A percentile compares a stretch with the other conserved stretches of the same genome.
Conservation (phyloP, 352 stramenopile species). For the Halophytophthora batemanensis region DNA sequence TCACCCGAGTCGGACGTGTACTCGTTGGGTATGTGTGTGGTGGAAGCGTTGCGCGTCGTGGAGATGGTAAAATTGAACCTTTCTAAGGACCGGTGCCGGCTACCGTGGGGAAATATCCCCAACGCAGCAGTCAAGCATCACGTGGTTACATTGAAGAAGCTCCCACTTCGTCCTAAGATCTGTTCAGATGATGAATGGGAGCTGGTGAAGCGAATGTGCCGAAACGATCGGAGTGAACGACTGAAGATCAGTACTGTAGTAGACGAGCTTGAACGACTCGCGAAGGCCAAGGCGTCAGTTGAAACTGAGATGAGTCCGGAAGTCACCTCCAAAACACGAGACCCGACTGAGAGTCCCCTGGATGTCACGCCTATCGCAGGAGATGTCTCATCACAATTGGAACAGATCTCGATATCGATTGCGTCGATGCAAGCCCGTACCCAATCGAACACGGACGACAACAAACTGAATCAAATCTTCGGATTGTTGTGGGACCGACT, state of each 20-base stretch:
- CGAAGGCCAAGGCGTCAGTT: neutral
- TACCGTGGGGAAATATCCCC: too few species aligned
- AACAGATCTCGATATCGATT: neutral
- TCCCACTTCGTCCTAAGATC: neutral
- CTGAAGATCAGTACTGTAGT: neutral
- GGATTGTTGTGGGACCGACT: constrained; percentile 1
- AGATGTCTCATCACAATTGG: too few species aligned
- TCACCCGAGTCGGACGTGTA: constrained; percentile 8
- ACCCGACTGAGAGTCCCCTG: too few species aligned
- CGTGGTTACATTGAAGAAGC: neutral
- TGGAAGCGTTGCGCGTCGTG: constrained; percentile 4
- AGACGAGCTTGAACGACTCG: neutral
- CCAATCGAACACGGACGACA: too few species aligned
- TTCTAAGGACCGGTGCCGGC: too few species aligned
- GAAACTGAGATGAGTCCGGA: neutral
- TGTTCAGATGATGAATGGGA: neutral
- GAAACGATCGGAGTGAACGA: neutral
- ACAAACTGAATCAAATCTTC: neutral
- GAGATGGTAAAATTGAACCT: too few species aligned
- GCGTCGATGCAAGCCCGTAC: neutral
- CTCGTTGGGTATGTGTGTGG: constrained; percentile 6
- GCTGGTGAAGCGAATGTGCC: constrained; percentile 4
- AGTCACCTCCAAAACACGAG: too few species aligned
- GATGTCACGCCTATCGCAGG: too few species aligned
- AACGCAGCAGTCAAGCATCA: too few species aligned